Conservation (phyloP, 2,329 filamentous ascomycete species). For the Emydomyces testavorans region DNA sequence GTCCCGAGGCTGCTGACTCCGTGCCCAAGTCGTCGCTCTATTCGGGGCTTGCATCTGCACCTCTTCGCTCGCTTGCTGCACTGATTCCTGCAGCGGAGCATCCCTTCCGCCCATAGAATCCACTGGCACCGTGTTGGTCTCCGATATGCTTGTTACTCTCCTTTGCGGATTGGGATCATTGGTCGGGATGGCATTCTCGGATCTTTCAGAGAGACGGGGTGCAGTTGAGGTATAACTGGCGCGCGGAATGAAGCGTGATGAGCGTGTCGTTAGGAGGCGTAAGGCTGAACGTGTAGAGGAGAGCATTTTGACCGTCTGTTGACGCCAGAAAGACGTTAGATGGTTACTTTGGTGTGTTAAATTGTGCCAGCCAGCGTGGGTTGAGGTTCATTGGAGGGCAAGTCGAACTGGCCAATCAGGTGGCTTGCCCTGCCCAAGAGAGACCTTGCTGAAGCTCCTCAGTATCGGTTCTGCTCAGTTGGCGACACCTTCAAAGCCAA, state of each 20-base stretch:
- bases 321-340: background rate
- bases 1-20: slow-evolving; percentile 68
- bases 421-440: background rate
- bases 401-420: slow-evolving; percentile 6
- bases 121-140: slow-evolving; percentile 48
- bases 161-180: slow-evolving; percentile 48
- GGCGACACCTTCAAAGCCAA: too few relatives aligned
- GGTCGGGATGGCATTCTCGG: slow-evolving; percentile 36
- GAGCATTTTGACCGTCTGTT: slow-evolving; percentile 31
- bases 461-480: background rate
- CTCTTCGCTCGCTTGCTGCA: slow-evolving; percentile 44
- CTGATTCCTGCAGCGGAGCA: slow-evolving; percentile 44
- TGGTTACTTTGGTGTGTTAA: slow-evolving; percentile 10
- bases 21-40: slow-evolving; percentile 66
- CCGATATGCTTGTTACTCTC: slow-evolving; percentile 43
- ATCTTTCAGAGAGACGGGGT: slow-evolving; percentile 24
- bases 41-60: slow-evolving; percentile 74
- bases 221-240: slow-evolving; percentile 36
- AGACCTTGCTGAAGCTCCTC: background rate
- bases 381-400: slow-evolving; percentile 4
- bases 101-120: slow-evolving; percentile 42
- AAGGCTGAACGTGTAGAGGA: slow-evolving; percentile 36
- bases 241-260: slow-evolving; percentile 24
- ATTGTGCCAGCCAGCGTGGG: background rate
- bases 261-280: slow-evolving; percentile 34